These are phyloP conservation scores for Calamus simplicifolius DNA, from an alignment of 176 grass and related monocot species.

Conservation along the genomic window DNA sequence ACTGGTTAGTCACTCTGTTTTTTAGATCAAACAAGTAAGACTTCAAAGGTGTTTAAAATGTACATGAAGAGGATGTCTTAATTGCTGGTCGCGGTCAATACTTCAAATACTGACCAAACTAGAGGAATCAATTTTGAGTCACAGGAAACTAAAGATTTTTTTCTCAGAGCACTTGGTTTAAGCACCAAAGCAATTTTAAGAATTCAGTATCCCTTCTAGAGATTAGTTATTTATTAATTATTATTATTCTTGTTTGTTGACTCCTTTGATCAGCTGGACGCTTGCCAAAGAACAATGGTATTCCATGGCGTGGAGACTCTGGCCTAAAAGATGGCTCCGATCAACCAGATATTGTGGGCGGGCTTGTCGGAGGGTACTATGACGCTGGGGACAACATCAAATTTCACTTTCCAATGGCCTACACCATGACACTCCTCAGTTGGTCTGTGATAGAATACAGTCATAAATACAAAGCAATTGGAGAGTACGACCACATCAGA, in stretches of 20 bases:
- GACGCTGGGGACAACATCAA: slow-evolving; percentile 98
- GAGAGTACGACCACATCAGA: slow-evolving; percentile 81
- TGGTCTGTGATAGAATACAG: slow-evolving; percentile 96
- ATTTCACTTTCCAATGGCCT: slow-evolving; percentile 97
- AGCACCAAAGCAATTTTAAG: too few relatives aligned
- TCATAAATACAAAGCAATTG: slow-evolving; percentile 78
- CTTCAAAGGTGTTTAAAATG: too few relatives aligned
- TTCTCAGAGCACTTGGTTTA: too few relatives aligned
- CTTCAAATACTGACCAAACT: too few relatives aligned
- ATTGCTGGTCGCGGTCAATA: too few relatives aligned
- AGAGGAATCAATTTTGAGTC: too few relatives aligned
- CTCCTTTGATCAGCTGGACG: slow-evolving; percentile 50
- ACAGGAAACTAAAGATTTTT: too few relatives aligned
- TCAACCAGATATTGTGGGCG: slow-evolving; percentile 50
- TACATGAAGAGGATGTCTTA: too few relatives aligned
- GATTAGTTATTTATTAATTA: background rate
- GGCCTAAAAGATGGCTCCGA: slow-evolving; percentile 56
- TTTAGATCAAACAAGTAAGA: too few relatives aligned
- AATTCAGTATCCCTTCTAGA: too few relatives aligned
- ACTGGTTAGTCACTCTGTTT: too few relatives aligned
- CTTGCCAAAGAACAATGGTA: slow-evolving; percentile 82
- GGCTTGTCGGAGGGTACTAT: slow-evolving; percentile 89
- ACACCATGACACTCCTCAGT: slow-evolving; percentile 92
- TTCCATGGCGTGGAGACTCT: slow-evolving; percentile 70
- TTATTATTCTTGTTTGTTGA: background rate